Percentiles rank a stretch among this genome's conserved stretches.
phyloP scores from a whole-genome alignment of 1,284 basidiomycete species.

The Stygiomarasmius scandens region DNA sequence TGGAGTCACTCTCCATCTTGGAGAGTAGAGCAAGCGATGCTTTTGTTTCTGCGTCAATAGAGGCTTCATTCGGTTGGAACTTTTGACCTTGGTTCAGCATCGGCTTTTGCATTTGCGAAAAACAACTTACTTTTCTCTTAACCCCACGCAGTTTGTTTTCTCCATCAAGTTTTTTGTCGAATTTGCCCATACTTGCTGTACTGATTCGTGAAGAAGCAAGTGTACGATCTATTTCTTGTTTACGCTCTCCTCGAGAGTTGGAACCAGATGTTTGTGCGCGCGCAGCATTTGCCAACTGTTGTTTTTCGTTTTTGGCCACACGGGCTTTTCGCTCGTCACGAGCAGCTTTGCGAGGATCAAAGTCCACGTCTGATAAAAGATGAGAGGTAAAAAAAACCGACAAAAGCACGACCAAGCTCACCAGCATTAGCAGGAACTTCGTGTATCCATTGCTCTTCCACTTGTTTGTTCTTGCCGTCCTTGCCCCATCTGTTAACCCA shows the following conservation, averaged over 20 bases:
- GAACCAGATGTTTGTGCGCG: conserved; percentile 44
- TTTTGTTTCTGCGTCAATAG: conserved; percentile 70
- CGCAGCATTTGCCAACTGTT: conserved; percentile 80
- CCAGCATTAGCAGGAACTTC: conserved; percentile 87
- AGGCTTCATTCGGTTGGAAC: conserved; percentile 82
- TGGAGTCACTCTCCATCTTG: conserved; percentile 74
- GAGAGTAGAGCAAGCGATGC: conserved; percentile 76
- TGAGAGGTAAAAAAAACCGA: conserved; percentile 13
- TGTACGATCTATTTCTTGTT: conserved; percentile 76
- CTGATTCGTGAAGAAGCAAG: conserved; percentile 81
- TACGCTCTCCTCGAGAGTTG: conserved; percentile 53
- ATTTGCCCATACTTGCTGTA: conserved; percentile 93
- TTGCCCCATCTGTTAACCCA: conserved; percentile 95
- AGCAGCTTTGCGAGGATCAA: conserved; percentile 79
- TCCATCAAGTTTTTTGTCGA: conserved; percentile 88
- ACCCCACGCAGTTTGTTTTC: conserved; percentile 88
- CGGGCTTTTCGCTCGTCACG: conserved; percentile 80
- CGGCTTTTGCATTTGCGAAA: not conserved
- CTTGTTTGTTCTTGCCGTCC: conserved; percentile 88
- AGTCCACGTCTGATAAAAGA: conserved; percentile 58
- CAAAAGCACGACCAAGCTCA: conserved; percentile 41
- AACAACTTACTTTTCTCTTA: conserved; percentile 84
- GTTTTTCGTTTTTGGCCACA: conserved; percentile 84
- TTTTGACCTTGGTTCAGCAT: conserved; percentile 34
- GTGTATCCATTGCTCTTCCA: conserved; percentile 90